phyloP scores from a whole-genome alignment of 306 rosid species.

The Inga leiocalycina region DNA sequence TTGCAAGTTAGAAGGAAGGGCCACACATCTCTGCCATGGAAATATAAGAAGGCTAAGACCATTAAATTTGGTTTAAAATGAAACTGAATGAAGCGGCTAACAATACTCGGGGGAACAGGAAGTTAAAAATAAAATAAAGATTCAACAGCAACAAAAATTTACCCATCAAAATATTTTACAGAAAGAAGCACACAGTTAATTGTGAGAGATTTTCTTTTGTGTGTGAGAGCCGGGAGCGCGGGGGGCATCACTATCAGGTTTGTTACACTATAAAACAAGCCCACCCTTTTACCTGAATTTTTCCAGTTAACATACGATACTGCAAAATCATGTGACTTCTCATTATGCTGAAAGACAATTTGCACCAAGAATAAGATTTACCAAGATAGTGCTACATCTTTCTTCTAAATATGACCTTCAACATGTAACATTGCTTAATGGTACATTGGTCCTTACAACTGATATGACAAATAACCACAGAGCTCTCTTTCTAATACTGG shows the following conservation, averaged over 20 bases:
- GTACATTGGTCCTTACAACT: background rate
- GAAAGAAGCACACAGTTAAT: background rate
- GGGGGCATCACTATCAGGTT: background rate
- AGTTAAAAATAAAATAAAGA: background rate
- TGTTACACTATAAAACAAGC: background rate
- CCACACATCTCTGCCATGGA: constrained; percentile 88
- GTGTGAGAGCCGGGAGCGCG: background rate
- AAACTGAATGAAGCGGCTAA: too few species aligned
- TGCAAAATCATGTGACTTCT: too few species aligned
- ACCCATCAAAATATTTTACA: background rate
- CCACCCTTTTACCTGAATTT: background rate
- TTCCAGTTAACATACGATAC: too few species aligned
- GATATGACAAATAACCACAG: constrained; percentile 8
- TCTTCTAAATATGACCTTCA: constrained; percentile 1
- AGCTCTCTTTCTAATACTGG: background rate
- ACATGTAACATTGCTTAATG: background rate
- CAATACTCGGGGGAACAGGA: too few species aligned
- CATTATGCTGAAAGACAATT: too few species aligned
- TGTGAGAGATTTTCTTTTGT: too few species aligned
- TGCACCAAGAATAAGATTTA: too few species aligned
- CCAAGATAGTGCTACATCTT: background rate
- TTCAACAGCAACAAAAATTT: background rate
- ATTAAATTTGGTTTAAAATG: too few species aligned
- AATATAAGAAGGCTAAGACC: constrained; percentile 17
- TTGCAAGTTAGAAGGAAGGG: constrained; percentile 87